Conservation (phyloP, 1,284 basidiomycete genomes). For the Malassezia restricta region DNA sequence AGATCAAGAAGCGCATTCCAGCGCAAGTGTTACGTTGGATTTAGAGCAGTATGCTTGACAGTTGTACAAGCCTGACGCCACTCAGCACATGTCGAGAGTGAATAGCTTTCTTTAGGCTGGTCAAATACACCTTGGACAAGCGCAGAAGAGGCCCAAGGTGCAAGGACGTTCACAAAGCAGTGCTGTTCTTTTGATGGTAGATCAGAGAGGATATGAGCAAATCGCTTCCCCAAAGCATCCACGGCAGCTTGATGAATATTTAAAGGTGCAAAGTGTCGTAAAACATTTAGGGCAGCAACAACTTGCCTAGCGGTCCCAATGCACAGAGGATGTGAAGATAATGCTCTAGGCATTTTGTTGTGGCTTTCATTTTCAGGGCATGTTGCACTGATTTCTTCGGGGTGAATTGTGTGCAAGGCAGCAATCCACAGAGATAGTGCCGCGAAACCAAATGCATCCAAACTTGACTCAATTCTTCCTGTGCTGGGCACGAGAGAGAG, state of each 20-base stretch:
- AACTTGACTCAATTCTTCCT: background rate
- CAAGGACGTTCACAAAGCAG: background rate
- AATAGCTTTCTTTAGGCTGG: background rate
- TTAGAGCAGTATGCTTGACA: constrained; percentile 49
- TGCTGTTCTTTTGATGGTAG: background rate
- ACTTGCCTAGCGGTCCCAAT: background rate
- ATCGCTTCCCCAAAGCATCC: background rate
- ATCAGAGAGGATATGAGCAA: background rate
- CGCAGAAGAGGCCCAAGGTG: constrained; percentile 3
- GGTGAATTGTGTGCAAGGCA: background rate
- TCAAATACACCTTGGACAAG: background rate
- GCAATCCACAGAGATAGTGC: background rate
- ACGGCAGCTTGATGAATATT: background rate
- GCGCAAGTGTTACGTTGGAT: constrained; percentile 73
- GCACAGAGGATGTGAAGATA: background rate
- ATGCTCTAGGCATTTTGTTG: background rate
- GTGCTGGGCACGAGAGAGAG: background rate
- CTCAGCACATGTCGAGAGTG: background rate
- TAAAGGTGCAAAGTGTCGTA: constrained; percentile 10
- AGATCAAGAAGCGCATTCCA: constrained; percentile 84
- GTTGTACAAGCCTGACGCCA: background rate
- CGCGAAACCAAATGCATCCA: background rate
- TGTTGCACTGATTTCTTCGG: background rate
- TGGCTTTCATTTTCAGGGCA: background rate
- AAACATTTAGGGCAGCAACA: constrained; percentile 5